Conservation (phyloP, 495 filamentous ascomycete species). For the Neurospora sp. region DNA sequence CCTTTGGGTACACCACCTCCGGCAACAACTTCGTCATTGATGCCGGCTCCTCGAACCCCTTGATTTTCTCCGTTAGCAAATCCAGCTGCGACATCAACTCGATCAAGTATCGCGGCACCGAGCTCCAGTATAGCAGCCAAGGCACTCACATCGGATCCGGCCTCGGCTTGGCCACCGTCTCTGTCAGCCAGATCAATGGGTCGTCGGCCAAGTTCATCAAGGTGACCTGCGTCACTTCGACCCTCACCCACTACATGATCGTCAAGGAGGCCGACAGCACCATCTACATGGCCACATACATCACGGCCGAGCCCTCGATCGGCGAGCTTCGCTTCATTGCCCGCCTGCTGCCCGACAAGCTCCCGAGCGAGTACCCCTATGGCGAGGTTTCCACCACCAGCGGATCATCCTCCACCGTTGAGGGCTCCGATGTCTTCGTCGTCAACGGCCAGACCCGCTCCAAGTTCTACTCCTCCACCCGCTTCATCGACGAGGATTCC, state of each 20-base stretch:
- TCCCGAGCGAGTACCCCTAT: conserved; percentile 47
- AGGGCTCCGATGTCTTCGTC: conserved; percentile 54
- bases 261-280: conserved; percentile 48
- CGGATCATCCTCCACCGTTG: conserved; percentile 39
- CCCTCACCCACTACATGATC: conserved; percentile 54
- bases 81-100: conserved; percentile 54
- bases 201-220: conserved; percentile 41
- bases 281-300: conserved; percentile 56
- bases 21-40: conserved; percentile 42
- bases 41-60: conserved; percentile 41
- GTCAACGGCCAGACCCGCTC: conserved; percentile 52
- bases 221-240: conserved; percentile 49
- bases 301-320: conserved; percentile 46
- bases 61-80: conserved; percentile 48
- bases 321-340: conserved; percentile 59
- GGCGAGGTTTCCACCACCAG: conserved; percentile 41
- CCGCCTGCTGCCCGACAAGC: conserved; percentile 44
- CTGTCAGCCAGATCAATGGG: conserved; percentile 32
- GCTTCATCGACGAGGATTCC: conserved; percentile 56
- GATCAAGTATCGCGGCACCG: conserved; percentile 46
- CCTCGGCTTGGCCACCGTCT: conserved; percentile 49
- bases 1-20: conserved; percentile 34
- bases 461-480: conserved; percentile 59
- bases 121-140: conserved; percentile 44
- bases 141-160: conserved; percentile 52